phyloP scores from a whole-genome alignment of 345 rosid species.

The Linum trigynum region DNA sequence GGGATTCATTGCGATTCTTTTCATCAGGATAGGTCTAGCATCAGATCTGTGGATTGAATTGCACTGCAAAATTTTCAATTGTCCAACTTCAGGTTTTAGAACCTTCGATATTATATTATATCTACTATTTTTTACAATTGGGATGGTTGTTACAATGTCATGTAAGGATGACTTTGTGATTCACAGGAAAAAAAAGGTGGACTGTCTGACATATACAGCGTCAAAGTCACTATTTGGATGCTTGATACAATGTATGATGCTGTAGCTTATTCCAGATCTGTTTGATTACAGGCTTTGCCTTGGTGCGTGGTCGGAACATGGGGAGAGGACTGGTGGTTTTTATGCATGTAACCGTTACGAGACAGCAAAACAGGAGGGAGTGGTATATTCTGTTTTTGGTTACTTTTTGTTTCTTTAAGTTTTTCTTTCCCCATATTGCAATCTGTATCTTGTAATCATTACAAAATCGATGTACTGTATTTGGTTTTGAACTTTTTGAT shows the following conservation, averaged over 20 bases:
- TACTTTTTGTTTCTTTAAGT: neutral
- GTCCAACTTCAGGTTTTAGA: no score
- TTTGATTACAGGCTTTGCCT: conserved; percentile 62
- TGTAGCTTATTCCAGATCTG: neutral
- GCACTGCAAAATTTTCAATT: no score
- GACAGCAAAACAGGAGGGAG: conserved; percentile 84
- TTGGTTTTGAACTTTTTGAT: neutral
- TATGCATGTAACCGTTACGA: conserved; percentile 74
- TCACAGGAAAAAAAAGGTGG: no score
- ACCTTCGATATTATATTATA: no score
- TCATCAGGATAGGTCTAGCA: neutral
- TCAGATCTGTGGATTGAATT: no score
- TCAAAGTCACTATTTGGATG: neutral
- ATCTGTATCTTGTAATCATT: neutral
- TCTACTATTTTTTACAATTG: no score
- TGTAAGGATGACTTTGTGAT: neutral
- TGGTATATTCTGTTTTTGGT: conserved; percentile 30
- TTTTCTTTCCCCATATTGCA: neutral
- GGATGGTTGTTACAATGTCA: neutral
- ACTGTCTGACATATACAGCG: neutral
- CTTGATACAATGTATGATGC: neutral
- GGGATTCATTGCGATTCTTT: neutral
- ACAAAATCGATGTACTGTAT: neutral
- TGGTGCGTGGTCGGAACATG: conserved; percentile 69
- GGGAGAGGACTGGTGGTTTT: conserved; percentile 74